Evolutionary conservation across 805 yeast genomes (phyloP).

Genomic region (Metschnikowia dekortorum): DNA sequence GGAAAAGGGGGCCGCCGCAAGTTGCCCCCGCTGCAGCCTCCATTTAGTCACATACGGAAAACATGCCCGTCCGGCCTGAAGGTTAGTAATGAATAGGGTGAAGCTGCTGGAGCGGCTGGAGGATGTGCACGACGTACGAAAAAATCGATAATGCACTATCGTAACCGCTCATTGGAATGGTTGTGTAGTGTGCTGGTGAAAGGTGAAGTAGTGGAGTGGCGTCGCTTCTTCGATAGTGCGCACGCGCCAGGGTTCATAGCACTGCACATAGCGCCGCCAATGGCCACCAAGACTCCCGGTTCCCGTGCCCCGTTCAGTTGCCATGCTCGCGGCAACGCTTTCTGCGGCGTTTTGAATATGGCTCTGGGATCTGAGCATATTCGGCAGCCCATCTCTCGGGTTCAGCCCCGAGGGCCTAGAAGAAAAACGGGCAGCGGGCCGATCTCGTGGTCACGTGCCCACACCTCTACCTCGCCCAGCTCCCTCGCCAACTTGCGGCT

Average conservation of each 20-base stretch:
- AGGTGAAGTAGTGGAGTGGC: slow-evolving; percentile 6
- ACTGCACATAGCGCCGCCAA: slow-evolving; percentile 1
- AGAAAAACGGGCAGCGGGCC: too few relatives aligned
- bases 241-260: not conserved
- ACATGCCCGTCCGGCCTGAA: slow-evolving; percentile 97
- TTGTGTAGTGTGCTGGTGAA: not conserved
- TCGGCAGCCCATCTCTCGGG: too few relatives aligned
- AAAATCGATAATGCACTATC: slow-evolving; percentile 97
- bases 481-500: not conserved
- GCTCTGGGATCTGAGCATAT: not conserved
- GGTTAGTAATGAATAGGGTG: slow-evolving; percentile 24
- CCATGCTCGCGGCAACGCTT: too few relatives aligned
- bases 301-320: too few relatives aligned
- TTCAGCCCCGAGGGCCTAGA: too few relatives aligned
- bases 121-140: slow-evolving; percentile 55
- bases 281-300: not conserved
- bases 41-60: slow-evolving; percentile 57
- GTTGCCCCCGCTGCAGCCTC: not conserved
- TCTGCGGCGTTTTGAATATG: too few relatives aligned
- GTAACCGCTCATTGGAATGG: slow-evolving; percentile 84
- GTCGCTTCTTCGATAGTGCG: slow-evolving; percentile 7
- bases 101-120: too few relatives aligned
- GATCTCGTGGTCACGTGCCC: not conserved
- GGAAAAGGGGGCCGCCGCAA: not conserved
- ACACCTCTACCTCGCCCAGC: not conserved